phyloP scores from a whole-genome alignment of 352 stramenopile species.

The Pythium monospermum region DNA sequence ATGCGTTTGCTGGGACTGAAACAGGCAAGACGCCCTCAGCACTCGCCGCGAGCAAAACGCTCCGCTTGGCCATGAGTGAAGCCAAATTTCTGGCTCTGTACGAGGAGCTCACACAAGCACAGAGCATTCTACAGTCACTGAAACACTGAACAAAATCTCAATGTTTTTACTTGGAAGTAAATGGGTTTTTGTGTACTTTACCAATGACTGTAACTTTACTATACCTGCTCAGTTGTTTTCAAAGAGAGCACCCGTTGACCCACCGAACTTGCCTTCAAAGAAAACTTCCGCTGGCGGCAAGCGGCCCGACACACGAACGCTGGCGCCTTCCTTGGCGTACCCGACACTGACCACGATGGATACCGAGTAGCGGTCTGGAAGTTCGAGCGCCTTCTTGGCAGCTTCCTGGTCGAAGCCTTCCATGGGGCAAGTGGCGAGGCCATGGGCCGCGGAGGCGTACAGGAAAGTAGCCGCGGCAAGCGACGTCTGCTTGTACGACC shows the following conservation, averaged over 20 bases:
- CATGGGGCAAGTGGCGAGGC: conserved; percentile 28
- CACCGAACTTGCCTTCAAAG: conserved; percentile 21
- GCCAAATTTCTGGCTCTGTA: conserved; percentile 19
- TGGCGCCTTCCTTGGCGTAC: conserved; percentile 16
- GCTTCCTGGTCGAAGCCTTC: conserved; percentile 31
- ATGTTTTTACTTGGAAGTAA: too few relatives aligned
- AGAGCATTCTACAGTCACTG: conserved; percentile 12
- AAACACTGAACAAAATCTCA: background rate
- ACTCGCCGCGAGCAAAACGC: background rate
- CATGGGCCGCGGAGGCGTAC: conserved; percentile 28
- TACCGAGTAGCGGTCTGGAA: conserved; percentile 34
- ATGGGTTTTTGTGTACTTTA: too few relatives aligned
- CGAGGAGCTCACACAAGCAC: conserved; percentile 15
- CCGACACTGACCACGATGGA: conserved; percentile 30
- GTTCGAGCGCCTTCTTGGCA: conserved; percentile 26
- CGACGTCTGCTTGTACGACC: conserved; percentile 37
- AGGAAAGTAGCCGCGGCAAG: conserved; percentile 31
- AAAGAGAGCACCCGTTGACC: conserved; percentile 15
- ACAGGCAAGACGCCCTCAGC: too few relatives aligned
- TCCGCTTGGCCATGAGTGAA: conserved; percentile 13
- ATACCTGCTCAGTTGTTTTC: conserved; percentile 15
- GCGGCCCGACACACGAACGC: conserved; percentile 7
- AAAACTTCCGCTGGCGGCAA: conserved; percentile 23
- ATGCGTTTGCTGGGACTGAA: background rate
- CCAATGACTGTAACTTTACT: too few relatives aligned